Evolutionary conservation across 345 rosid genomes (phyloP).

Genomic region (Toxicodendron radicans): DNA sequence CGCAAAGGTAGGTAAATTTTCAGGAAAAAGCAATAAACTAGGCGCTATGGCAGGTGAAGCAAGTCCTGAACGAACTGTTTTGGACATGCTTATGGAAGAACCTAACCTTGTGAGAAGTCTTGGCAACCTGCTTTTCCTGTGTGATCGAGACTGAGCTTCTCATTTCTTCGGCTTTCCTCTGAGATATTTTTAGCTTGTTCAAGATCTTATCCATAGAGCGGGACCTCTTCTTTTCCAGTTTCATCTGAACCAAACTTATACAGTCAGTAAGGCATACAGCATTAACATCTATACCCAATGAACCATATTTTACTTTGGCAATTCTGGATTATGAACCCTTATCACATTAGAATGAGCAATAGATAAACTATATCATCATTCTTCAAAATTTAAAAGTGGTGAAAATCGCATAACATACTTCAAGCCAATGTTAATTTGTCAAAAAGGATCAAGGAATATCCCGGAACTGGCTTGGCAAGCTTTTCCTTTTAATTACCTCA

Average conservation of each 20-base stretch:
- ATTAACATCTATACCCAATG: neutral
- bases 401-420: neutral
- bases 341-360: neutral
- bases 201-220: constrained; percentile 78
- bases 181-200: constrained; percentile 63
- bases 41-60: constrained; percentile 49
- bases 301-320: neutral
- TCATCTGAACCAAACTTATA: constrained; percentile 49
- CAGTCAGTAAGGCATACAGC: neutral
- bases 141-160: constrained; percentile 49
- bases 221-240: constrained; percentile 87
- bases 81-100: constrained; percentile 36
- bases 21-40: constrained; percentile 12
- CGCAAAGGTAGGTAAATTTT: neutral
- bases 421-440: neutral
- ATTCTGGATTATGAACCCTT: neutral
- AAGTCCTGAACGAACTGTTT: constrained; percentile 42
- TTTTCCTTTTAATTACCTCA: neutral
- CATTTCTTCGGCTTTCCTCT: constrained; percentile 75
- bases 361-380: neutral
- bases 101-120: constrained; percentile 32
- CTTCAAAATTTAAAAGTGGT: neutral
- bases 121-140: constrained; percentile 34
- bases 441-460: neutral
- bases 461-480: too few relatives aligned